phyloP scores from a whole-genome alignment of 192 early-diverging fungal species.

The Linnemannia zychae region DNA sequence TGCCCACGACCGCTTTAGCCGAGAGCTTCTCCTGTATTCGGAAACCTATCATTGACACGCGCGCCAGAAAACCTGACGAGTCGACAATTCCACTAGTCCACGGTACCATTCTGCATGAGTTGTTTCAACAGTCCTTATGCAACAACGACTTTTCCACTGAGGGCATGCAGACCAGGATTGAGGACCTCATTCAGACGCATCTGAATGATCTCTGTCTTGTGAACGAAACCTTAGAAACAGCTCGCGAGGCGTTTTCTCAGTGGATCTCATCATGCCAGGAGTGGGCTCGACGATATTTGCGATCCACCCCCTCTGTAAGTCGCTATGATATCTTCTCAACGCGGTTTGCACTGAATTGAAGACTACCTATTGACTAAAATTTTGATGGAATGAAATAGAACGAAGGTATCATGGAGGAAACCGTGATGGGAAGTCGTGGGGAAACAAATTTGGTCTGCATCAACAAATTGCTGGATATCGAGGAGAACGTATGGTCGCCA shows the following conservation, averaged over 20 bases:
- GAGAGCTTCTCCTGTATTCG: conserved; percentile 85
- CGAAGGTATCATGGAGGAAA: conserved; percentile 13
- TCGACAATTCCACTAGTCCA: conserved; percentile 72
- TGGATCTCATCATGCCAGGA: conserved; percentile 64
- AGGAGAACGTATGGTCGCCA: conserved; percentile 94
- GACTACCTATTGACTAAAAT: conserved; percentile 2
- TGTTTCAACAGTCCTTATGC: conserved; percentile 79
- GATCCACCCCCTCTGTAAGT: conserved; percentile 36
- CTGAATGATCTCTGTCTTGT: conserved; percentile 82
- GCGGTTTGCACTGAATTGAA: conserved; percentile 9
- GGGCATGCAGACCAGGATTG: conserved; percentile 62
- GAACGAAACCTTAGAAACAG: conserved; percentile 70
- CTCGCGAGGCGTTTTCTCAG: conserved; percentile 62
- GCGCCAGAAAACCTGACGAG: conserved; percentile 60
- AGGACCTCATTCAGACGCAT: conserved; percentile 63
- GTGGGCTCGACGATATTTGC: conserved; percentile 61
- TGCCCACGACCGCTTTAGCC: conserved; percentile 81
- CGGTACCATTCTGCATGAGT: conserved; percentile 86
- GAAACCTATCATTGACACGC: conserved; percentile 80
- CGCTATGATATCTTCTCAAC: background rate
- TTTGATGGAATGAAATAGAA: conserved; percentile 23
- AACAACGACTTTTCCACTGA: conserved; percentile 70
- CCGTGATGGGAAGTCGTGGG: background rate
- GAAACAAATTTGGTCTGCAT: conserved; percentile 60
- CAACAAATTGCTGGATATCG: conserved; percentile 84